Evolutionary conservation across 2,329 filamentous ascomycete species (phyloP).

Genomic region (Colletotrichum australisinense): DNA sequence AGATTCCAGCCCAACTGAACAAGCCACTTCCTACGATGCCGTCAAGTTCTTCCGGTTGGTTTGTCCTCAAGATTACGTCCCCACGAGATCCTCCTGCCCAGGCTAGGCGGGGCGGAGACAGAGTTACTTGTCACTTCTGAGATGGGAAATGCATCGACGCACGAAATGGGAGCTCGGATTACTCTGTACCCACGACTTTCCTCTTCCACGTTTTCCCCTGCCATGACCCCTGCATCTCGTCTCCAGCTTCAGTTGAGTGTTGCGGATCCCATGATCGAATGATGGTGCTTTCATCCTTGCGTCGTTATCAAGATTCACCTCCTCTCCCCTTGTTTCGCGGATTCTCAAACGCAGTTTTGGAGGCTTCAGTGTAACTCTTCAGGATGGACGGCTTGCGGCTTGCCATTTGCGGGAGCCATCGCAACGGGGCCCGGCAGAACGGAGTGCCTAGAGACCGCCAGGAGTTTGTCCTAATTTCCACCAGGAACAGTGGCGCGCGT

Average conservation of each 20-base stretch:
- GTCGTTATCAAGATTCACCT: neutral
- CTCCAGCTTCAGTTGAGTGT: slow-evolving; percentile 15
- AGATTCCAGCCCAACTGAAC: neutral
- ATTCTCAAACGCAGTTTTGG: neutral
- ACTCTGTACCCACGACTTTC: neutral
- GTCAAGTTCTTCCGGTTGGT: neutral
- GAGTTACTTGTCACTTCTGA: slow-evolving; percentile 12
- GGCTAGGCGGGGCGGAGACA: slow-evolving; percentile 13
- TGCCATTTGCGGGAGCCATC: neutral
- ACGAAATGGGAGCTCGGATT: slow-evolving; percentile 17
- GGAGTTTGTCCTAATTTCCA: slow-evolving; percentile 33
- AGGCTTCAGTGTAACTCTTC: neutral
- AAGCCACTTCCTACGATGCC: slow-evolving; percentile 14
- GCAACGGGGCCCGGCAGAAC: neutral
- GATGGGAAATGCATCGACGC: slow-evolving; percentile 13
- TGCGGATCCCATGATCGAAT: slow-evolving; percentile 14
- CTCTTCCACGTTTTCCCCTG: slow-evolving; percentile 3
- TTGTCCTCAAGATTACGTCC: slow-evolving; percentile 19
- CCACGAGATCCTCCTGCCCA: slow-evolving; percentile 21
- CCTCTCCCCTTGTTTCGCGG: neutral
- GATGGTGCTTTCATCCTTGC: slow-evolving; percentile 12
- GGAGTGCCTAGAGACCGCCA: slow-evolving; percentile 2
- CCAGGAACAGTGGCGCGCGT: slow-evolving; percentile 32
- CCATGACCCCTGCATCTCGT: slow-evolving; percentile 11
- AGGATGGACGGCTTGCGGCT: neutral